These are phyloP conservation scores for Lecanicillium sp. DNA, from an alignment of 2,329 filamentous ascomycete species.

Conservation along the genomic window DNA sequence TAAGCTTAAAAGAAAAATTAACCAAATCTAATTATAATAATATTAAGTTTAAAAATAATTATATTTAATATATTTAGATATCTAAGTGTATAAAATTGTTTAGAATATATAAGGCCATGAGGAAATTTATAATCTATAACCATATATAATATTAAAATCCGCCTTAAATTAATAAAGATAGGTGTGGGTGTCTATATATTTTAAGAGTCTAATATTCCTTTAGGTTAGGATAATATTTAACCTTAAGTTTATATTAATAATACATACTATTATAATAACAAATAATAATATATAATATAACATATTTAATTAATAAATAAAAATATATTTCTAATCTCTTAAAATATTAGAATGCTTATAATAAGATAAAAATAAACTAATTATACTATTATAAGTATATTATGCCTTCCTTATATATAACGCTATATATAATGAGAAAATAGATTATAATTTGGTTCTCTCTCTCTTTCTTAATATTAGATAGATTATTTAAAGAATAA, in stretches of 20 bases:
- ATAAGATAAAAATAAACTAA: constrained; percentile 47
- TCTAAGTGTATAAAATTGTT: constrained; percentile 35
- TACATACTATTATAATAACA: constrained; percentile 48
- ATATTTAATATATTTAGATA: constrained; percentile 31
- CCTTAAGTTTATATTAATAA: constrained; percentile 35
- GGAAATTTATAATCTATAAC: constrained; percentile 47
- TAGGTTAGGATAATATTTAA: constrained; percentile 37
- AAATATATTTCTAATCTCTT: constrained; percentile 36
- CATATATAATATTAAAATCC: constrained; percentile 51
- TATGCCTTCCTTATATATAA: constrained; percentile 43
- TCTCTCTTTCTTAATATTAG: constrained; percentile 36
- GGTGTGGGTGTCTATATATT: constrained; percentile 37
- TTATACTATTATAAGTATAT: constrained; percentile 47
- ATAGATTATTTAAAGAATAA: constrained; percentile 37
- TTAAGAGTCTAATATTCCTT: constrained; percentile 36
- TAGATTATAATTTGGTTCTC: constrained; percentile 45
- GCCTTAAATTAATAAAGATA: constrained; percentile 38
- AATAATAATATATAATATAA: constrained; percentile 48
- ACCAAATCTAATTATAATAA: constrained; percentile 48
- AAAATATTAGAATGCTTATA: constrained; percentile 43
- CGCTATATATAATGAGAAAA: constrained; percentile 45
- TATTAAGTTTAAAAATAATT: constrained; percentile 41
- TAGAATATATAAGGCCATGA: constrained; percentile 44
- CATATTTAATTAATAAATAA: constrained; percentile 38
- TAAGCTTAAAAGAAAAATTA: constrained; percentile 43